A percentile compares a stretch with the other conserved stretches of the same genome.
Evolutionary conservation across 257 asterid species (phyloP).

Genomic region (Solanum pennellii): DNA sequence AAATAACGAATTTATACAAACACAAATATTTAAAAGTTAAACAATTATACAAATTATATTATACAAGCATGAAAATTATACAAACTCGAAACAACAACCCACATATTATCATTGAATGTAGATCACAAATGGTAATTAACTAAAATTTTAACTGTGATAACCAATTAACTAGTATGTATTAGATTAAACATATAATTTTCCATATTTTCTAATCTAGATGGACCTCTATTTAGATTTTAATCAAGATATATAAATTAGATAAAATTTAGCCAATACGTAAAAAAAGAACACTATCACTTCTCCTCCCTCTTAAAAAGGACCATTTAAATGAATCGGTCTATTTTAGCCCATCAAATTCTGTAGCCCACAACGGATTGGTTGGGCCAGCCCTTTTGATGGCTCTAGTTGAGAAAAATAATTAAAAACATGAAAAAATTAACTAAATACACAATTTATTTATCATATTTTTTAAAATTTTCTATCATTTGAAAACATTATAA

Average conservation of each 20-base stretch:
- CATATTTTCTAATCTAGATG: not conserved
- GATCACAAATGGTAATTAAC: too few relatives aligned
- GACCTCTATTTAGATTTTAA: not conserved
- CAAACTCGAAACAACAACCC: too few relatives aligned
- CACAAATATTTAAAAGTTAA: not conserved
- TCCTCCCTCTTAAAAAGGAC: not conserved
- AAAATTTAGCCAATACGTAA: not conserved
- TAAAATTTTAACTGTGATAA: too few relatives aligned
- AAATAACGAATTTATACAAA: too few relatives aligned
- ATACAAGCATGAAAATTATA: too few relatives aligned
- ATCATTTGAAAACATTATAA: not conserved
- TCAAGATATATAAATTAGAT: not conserved
- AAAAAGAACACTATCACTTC: not conserved
- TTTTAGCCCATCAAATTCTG: not conserved
- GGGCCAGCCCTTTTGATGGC: not conserved
- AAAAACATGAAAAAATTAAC: not conserved
- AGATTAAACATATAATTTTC: not conserved
- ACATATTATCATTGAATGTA: not conserved
- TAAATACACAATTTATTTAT: too few relatives aligned
- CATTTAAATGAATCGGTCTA: not conserved
- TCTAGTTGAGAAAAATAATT: not conserved
- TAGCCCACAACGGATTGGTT: not conserved
- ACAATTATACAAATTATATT: too few relatives aligned
- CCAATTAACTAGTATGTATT: not conserved
- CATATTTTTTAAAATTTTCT: too few relatives aligned